Base-by-base conservation (phyloP, 805 yeast species). In the Alloascoidea hylecoeti region DNA sequence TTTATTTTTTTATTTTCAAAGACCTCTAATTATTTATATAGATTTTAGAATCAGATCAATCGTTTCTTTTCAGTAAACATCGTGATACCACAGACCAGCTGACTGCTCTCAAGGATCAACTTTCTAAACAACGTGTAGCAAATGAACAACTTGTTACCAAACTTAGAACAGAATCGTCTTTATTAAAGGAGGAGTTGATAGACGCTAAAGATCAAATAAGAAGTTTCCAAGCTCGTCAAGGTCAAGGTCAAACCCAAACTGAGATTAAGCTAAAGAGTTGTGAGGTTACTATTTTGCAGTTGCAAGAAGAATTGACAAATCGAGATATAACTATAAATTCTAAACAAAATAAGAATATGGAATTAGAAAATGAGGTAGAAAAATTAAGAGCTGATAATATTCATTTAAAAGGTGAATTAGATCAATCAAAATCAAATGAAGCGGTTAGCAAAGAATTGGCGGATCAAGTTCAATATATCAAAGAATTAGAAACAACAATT, bases 401-500 rank as follows among this genome's bases (percentile, higher is more conserved):
- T 32, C 6, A 33, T 5, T 17, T 41, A 5, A 19, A 28, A 13
- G 4, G 37, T 4, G 41, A 36, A 18, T 14, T 36, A 5, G 43
- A 34, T 13, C 45, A 44, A 13, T n/a, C 27, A 14, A 45, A 45
- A 17, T 38, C 42, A 4, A 41, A 37, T 1, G 46, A 42, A 15
- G 16, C 37, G 33, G 16, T 47, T 12, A 39, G 43, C 16, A 23
- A 56, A 44, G 51, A 57, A 49, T 40, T 41, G 34, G 16, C 52
- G 2, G 49, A 63, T 17, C 77, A 72, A 47, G 46, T 69, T 32
- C 51, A 58, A 17, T 63, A 68, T 44, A 52, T 69, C 34, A 56
- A 63, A 45, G 64, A 61, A 33, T 47, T 68, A 41, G 84, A 78
- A 43, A 59, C 63, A 3, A 66, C 69, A 43, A 69, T 72, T 42